A percentile compares a stretch with the other conserved stretches of the same genome.
These are phyloP conservation scores for Diplodia corticola DNA, from an alignment of 2,329 filamentous ascomycete genomes.

Conservation along the genomic window DNA sequence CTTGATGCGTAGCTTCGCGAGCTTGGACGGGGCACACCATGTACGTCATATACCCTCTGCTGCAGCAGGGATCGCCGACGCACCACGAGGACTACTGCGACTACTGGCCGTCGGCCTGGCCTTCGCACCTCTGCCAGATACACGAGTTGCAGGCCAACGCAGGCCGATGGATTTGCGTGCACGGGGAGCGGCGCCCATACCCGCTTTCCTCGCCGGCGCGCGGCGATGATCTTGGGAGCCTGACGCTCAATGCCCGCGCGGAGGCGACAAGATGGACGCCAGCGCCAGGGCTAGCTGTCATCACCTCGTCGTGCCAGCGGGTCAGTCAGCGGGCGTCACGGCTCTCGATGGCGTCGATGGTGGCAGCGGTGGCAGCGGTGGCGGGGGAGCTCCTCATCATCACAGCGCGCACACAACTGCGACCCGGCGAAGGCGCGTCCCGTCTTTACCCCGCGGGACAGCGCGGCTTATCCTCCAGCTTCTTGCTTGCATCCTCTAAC, in stretches of 20 bases:
- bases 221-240: neutral
- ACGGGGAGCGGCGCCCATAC: neutral
- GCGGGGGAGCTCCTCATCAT: no score
- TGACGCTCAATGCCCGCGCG: neutral
- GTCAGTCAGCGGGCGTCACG: neutral
- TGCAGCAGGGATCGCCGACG: neutral
- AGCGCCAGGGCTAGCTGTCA: neutral
- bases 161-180: neutral
- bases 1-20: neutral
- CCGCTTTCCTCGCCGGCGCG: neutral
- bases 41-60: constrained; percentile 3
- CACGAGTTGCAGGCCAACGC: neutral
- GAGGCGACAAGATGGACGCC: neutral
- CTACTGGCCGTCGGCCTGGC: neutral
- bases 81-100: neutral
- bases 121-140: neutral
- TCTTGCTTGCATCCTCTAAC: neutral
- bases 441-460: neutral
- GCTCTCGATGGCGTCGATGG: neutral
- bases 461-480: neutral
- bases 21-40: neutral
- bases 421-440: neutral
- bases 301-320: no score
- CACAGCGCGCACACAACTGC: neutral
- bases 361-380: no score